Base-by-base conservation (phyloP, 140 eudicot species). In the Stevia rebaudiana region DNA sequence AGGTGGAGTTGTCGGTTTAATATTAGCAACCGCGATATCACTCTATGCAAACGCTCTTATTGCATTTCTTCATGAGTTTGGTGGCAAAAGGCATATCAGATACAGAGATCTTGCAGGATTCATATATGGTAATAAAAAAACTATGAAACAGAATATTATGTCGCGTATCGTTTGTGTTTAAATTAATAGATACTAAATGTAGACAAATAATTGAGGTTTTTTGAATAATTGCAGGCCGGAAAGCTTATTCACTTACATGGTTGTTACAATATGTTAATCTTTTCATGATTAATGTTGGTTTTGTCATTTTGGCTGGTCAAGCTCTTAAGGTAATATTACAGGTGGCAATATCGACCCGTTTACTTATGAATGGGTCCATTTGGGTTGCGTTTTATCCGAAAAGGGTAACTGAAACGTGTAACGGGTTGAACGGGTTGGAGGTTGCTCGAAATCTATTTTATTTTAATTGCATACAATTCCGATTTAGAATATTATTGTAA, bases 31-130 rank as follows among this genome's bases (percentile, higher is more conserved):
- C 0, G 74, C 75, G 0, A 76, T 88, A 35, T 87, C 98, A 52
- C 72, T 91, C 39, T 83, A 87, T 50, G 98, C 98, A 25, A 91
- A 85, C 72, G 56, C 84, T 4, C 94, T 91, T 24, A 81, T 91
- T 22, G 98, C 98, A n/a, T 67, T 75, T 79, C 89, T 91, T 42
- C 98, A 91, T 52, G 95, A 91, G 71, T 72, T 61, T 74, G 98
- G 96, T 39, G 98, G 96, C 5, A 91, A 75, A 65, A 83, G 98
- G 66, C 96, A 82, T 70, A 91, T 91, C 60, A 76, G 98, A 83
- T 91, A 91, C 78, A 83, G 98, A 79, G 98, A 91, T 67, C 96
- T 91, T 71, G 96, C 96, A 47, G 98, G 98, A 74, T 83, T 71
- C 19, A 77, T 91, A 56, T 91, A 87, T 36, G 96, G 98, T 91